These are phyloP conservation scores for Exophiala sideris DNA, from an alignment of 2,329 filamentous ascomycete genomes.

Conservation along the genomic window DNA sequence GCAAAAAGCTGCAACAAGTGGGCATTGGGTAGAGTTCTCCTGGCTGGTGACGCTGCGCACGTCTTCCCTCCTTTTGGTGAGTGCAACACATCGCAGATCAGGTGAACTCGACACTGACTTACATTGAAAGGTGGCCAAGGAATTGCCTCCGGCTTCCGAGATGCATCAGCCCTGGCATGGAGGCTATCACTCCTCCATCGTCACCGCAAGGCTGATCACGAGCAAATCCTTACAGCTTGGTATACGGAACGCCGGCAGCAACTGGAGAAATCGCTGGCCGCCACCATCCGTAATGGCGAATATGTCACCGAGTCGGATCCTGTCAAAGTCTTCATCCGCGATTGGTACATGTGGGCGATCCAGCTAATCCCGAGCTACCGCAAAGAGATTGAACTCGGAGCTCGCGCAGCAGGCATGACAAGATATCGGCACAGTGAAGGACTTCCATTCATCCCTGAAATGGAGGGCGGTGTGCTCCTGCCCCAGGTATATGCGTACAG, in stretches of 20 bases:
- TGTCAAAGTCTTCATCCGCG: slow-evolving; percentile 34
- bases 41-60: slow-evolving; percentile 32
- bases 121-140: slow-evolving; percentile 36
- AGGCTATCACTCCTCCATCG: slow-evolving; percentile 34
- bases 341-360: slow-evolving; percentile 34
- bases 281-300: slow-evolving; percentile 36
- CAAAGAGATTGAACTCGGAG: slow-evolving; percentile 32
- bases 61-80: slow-evolving; percentile 32
- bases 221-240: slow-evolving; percentile 33
- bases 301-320: slow-evolving; percentile 33
- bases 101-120: neutral
- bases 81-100: neutral
- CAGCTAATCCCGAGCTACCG: slow-evolving; percentile 34
- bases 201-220: slow-evolving; percentile 24
- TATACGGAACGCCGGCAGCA: slow-evolving; percentile 39
- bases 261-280: slow-evolving; percentile 35
- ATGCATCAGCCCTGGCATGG: slow-evolving; percentile 39
- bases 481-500: slow-evolving; percentile 36
- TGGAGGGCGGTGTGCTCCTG: slow-evolving; percentile 33
- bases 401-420: slow-evolving; percentile 32
- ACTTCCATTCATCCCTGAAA: slow-evolving; percentile 34
- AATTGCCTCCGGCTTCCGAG: slow-evolving; percentile 41
- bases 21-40: slow-evolving; percentile 23
- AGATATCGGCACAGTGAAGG: slow-evolving; percentile 32
- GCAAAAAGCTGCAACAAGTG: slow-evolving; percentile 30